These are phyloP conservation scores for Fusarium virguliforme DNA, from an alignment of 2,329 filamentous ascomycete species.

Conservation along the genomic window DNA sequence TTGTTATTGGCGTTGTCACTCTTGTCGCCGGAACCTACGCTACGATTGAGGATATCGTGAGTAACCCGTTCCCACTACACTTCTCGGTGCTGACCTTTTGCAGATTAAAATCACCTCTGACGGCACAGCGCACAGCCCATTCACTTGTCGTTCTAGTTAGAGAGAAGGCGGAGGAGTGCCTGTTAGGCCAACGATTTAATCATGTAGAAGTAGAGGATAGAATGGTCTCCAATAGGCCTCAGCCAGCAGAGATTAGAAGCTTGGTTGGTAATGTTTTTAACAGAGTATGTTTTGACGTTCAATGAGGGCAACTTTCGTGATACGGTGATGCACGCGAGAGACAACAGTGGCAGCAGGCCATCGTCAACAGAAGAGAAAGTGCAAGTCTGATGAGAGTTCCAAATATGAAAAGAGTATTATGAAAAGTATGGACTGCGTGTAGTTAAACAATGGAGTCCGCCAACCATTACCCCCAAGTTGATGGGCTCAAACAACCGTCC, in stretches of 20 bases:
- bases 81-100: not conserved
- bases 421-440: not conserved
- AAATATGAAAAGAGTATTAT: not conserved
- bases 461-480: not conserved
- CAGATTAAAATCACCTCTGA: slow-evolving; percentile 38
- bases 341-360: not conserved
- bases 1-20: slow-evolving; percentile 40
- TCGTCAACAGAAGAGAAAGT: too few species aligned
- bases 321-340: not conserved
- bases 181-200: not conserved
- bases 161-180: not conserved
- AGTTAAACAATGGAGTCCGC: not conserved
- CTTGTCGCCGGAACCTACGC: slow-evolving; percentile 44
- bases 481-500: not conserved
- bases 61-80: not conserved
- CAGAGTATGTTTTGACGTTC: not conserved
- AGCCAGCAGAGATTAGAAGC: not conserved
- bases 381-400: too few species aligned
- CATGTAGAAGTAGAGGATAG: slow-evolving; percentile 1
- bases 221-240: not conserved
- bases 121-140: slow-evolving; percentile 46
- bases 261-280: not conserved
- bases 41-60: slow-evolving; percentile 45
- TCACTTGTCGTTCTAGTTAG: slow-evolving; percentile 37
- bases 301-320: not conserved